Evolutionary conservation across 805 yeast genomes (phyloP).

Genomic region (Barnettozyma botsteinii): DNA sequence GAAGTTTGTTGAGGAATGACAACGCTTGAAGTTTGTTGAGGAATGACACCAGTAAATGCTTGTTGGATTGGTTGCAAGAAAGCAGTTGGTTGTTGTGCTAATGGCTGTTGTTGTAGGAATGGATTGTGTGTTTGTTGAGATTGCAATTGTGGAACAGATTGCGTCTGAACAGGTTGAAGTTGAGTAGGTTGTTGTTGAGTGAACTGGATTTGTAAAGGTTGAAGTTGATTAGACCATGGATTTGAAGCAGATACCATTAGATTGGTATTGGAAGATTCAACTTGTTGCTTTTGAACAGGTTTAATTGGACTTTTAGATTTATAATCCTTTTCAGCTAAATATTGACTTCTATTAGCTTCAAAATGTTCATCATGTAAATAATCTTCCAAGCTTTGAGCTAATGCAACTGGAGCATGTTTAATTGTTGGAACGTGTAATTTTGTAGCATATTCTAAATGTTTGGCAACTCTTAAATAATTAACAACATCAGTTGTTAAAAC

Average conservation of each 20-base stretch:
- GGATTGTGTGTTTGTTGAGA: constrained; percentile 31
- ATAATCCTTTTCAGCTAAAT: constrained; percentile 57
- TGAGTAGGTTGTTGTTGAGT: constrained; percentile 20
- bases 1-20: constrained; percentile 9
- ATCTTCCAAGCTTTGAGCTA: constrained; percentile 81
- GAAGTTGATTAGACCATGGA: constrained; percentile 28
- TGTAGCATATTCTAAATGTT: constrained; percentile 79
- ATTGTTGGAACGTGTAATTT: constrained; percentile 92
- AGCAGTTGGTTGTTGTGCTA: constrained; percentile 6
- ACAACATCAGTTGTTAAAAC: constrained; percentile 84
- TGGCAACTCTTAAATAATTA: constrained; percentile 81
- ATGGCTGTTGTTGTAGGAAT: constrained; percentile 23
- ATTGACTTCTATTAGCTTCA: constrained; percentile 73
- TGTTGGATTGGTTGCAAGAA: neutral
- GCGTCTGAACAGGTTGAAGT: constrained; percentile 3
- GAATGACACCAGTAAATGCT: constrained; percentile 1
- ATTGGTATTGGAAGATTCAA: neutral
- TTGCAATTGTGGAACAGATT: constrained; percentile 11
- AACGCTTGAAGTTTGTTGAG: constrained; percentile 13
- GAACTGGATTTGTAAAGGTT: constrained; percentile 21
- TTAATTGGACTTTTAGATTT: constrained; percentile 19
- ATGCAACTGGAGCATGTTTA: constrained; percentile 94
- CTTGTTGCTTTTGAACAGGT: neutral
- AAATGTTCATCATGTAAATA: constrained; percentile 83
- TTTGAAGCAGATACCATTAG: constrained; percentile 1